phyloP scores from a whole-genome alignment of 176 grass and related monocot species.

The Rhynchospora pubera region DNA sequence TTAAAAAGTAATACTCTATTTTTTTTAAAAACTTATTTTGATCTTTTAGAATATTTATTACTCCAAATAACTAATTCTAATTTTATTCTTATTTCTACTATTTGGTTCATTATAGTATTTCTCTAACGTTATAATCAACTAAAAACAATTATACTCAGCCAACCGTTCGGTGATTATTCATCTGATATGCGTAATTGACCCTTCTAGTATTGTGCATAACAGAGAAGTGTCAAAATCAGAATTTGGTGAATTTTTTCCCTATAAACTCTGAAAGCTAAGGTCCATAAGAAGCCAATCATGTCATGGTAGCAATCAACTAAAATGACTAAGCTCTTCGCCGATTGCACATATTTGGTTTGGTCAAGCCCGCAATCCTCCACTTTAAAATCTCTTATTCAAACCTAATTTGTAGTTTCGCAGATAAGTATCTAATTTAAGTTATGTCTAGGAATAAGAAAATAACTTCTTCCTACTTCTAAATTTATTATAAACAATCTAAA shows the following conservation, averaged over 20 bases:
- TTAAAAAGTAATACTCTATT: no score
- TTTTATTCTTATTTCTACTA: no score
- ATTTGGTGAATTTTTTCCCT: neutral
- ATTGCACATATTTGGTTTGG: neutral
- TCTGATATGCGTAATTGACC: neutral
- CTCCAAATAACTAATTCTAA: no score
- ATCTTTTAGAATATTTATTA: no score
- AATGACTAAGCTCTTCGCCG: neutral
- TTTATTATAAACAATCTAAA: no score
- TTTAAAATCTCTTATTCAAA: neutral
- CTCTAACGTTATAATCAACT: neutral
- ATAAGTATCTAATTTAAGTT: neutral
- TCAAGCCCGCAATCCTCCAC: neutral
- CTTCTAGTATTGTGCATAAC: neutral
- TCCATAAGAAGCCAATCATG: neutral
- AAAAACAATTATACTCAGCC: neutral
- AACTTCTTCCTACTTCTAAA: no score
- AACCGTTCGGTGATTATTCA: neutral
- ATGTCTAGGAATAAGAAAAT: no score
- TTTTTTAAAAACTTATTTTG: no score
- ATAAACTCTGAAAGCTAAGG: neutral
- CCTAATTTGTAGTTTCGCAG: neutral
- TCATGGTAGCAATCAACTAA: slow-evolving; percentile 1
- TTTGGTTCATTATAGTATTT: neutral
- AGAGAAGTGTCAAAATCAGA: neutral